Percentiles rank a stretch among this genome's conserved stretches.
Evolutionary conservation across 2,329 filamentous ascomycete species (phyloP).

Genomic region (Fusarium sp.): DNA sequence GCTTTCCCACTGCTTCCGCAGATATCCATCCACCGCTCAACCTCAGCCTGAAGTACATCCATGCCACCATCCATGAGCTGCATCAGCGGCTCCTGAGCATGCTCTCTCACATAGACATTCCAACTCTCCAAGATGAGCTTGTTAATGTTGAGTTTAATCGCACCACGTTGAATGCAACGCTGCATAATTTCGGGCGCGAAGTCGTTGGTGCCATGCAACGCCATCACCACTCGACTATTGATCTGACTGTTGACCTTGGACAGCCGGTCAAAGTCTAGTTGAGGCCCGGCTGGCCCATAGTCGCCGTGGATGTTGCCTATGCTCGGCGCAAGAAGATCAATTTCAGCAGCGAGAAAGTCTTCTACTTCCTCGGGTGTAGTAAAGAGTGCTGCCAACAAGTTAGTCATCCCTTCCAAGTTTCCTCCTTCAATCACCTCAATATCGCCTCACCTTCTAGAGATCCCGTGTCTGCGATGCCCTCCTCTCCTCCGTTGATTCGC

Average conservation of each 20-base stretch:
- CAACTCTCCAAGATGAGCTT: constrained; percentile 58
- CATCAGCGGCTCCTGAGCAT: constrained; percentile 9
- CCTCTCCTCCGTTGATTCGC: constrained; percentile 65
- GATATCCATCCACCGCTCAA: constrained; percentile 35
- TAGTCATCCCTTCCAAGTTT: neutral
- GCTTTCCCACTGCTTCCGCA: constrained; percentile 31
- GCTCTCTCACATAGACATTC: constrained; percentile 6
- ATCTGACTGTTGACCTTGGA: constrained; percentile 48
- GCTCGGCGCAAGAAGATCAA: constrained; percentile 79
- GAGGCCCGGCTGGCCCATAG: constrained; percentile 74
- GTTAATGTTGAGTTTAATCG: constrained; percentile 71
- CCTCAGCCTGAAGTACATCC: constrained; percentile 22
- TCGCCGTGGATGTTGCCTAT: constrained; percentile 84
- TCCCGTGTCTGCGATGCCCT: constrained; percentile 73
- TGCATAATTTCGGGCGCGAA: constrained; percentile 62
- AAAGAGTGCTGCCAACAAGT: constrained; percentile 46
- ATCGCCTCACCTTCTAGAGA: constrained; percentile 54
- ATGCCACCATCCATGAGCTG: constrained; percentile 21
- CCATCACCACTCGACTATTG: constrained; percentile 56
- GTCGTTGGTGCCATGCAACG: constrained; percentile 69
- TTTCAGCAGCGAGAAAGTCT: constrained; percentile 77
- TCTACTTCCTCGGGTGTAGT: constrained; percentile 77
- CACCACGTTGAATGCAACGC: constrained; percentile 62
- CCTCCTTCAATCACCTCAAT: accelerated
- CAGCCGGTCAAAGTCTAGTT: constrained; percentile 65